These are phyloP conservation scores for Petrea volubilis DNA, from an alignment of 257 asterid genomes.

Conservation along the genomic window DNA sequence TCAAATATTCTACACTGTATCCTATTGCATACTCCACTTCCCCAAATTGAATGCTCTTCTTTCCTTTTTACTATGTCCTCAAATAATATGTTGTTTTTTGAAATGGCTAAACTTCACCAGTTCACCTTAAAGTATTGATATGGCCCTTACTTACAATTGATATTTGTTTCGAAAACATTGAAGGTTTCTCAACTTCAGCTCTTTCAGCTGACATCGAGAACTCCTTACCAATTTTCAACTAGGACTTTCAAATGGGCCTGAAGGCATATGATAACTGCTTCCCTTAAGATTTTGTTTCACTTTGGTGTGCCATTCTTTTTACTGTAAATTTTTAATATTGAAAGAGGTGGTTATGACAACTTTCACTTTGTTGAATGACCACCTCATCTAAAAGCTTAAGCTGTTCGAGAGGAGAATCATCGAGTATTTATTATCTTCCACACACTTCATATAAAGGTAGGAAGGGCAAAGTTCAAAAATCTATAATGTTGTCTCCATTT, in stretches of 20 bases:
- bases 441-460: neutral
- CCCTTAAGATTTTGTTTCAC: neutral
- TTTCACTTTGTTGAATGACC: neutral
- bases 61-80: neutral
- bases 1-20: neutral
- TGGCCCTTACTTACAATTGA: neutral
- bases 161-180: neutral
- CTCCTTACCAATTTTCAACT: neutral
- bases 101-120: neutral
- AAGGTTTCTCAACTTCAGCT: neutral
- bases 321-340: neutral
- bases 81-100: neutral
- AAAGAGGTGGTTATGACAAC: neutral
- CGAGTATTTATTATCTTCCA: too few species aligned
- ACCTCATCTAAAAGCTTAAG: too few species aligned
- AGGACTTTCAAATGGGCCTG: neutral
- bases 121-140: neutral
- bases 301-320: neutral
- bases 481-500: neutral
- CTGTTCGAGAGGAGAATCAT: too few species aligned
- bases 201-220: neutral
- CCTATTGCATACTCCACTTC: constrained; percentile 1
- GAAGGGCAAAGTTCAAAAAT: neutral
- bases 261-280: neutral
- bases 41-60: neutral